Evolutionary conservation across 257 asterid species (phyloP).

Genomic region (Oldenlandia corymbosa): DNA sequence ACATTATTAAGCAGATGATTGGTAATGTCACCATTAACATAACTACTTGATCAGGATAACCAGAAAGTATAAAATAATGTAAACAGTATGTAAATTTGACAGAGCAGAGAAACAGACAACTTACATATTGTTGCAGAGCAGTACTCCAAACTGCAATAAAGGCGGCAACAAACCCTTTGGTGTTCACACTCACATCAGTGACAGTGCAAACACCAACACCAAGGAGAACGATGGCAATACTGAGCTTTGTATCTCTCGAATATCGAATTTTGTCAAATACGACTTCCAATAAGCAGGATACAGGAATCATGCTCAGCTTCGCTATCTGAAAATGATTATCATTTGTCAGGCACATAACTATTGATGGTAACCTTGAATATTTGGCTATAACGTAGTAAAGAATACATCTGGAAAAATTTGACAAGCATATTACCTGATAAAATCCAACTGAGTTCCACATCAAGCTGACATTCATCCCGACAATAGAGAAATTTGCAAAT

Average conservation of each 20-base stretch:
- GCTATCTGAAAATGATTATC: constrained; percentile 67
- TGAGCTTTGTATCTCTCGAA: constrained; percentile 88
- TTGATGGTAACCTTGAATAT: constrained; percentile 6
- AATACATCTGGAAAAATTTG: neutral
- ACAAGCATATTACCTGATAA: constrained; percentile 75
- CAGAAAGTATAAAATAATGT: neutral
- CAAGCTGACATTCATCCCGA: constrained; percentile 97
- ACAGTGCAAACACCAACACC: constrained; percentile 96
- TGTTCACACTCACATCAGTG: constrained; percentile 85
- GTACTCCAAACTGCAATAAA: constrained; percentile 95
- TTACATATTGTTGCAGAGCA: constrained; percentile 88
- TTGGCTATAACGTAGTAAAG: neutral
- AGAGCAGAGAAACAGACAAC: constrained; percentile 25
- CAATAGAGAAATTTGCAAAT: constrained; percentile 94
- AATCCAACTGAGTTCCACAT: constrained; percentile 99
- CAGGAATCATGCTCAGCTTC: constrained; percentile 94
- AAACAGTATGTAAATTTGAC: neutral
- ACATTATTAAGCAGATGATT: neutral
- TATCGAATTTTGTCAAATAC: constrained; percentile 79
- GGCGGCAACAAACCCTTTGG: constrained; percentile 90
- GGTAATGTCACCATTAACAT: neutral
- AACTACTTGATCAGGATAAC: neutral
- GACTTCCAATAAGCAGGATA: constrained; percentile 85
- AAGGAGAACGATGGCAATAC: constrained; percentile 73
- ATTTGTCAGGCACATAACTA: constrained; percentile 8